These are phyloP conservation scores for Piper longum DNA, from an alignment of 164 flowering plant genomes.

Conservation along the genomic window DNA sequence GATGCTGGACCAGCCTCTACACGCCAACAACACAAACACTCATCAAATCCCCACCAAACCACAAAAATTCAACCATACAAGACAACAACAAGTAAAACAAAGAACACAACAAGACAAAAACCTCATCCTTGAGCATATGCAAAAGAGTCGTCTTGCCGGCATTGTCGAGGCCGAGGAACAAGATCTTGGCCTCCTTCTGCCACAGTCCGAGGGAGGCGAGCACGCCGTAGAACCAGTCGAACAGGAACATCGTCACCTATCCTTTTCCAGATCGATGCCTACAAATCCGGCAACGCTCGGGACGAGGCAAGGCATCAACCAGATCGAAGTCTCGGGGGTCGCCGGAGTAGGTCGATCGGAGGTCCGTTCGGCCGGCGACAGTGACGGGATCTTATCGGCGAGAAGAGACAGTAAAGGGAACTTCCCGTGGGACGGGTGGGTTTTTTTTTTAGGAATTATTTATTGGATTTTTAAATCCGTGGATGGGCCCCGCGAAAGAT, in stretches of 20 bases:
- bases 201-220: slow-evolving; percentile 51
- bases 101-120: slow-evolving; percentile 5
- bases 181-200: slow-evolving; percentile 71
- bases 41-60: not conserved
- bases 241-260: not conserved
- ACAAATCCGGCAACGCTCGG: too few relatives aligned
- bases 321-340: too few relatives aligned
- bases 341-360: not conserved
- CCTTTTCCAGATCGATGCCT: too few relatives aligned
- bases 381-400: not conserved
- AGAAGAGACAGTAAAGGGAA: not conserved
- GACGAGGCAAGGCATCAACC: too few relatives aligned
- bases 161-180: slow-evolving; percentile 62
- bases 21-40: not conserved
- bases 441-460: too few relatives aligned
- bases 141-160: slow-evolving; percentile 70
- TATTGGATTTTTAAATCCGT: too few relatives aligned
- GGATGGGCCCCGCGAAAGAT: too few relatives aligned
- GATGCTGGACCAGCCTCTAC: slow-evolving; percentile 51
- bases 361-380: not conserved
- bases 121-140: slow-evolving; percentile 72
- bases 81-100: not conserved
- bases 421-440: too few relatives aligned
- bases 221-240: slow-evolving; percentile 50
- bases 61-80: not conserved